phyloP scores from a whole-genome alignment of 148 eudicot species.

The Rhododendron griersonianum region DNA sequence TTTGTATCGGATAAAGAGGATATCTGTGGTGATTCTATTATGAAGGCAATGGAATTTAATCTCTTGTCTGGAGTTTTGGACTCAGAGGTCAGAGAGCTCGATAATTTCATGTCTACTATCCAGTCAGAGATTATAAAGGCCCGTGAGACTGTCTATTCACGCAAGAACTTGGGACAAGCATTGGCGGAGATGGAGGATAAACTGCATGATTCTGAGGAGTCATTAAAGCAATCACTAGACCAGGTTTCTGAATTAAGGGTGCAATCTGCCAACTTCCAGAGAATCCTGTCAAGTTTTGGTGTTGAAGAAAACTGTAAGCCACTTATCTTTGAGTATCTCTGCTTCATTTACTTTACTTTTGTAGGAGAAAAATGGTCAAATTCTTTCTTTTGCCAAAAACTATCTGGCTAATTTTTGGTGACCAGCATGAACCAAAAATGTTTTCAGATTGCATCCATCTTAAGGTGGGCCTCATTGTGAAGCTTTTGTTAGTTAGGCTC shows the following conservation, averaged over 20 bases:
- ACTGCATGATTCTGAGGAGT: conserved; percentile 54
- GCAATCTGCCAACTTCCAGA: conserved; percentile 65
- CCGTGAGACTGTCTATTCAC: conserved; percentile 38
- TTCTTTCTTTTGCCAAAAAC: background rate
- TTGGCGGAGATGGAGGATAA: conserved; percentile 45
- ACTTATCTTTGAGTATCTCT: background rate
- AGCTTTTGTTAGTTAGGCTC: background rate
- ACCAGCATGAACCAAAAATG: background rate
- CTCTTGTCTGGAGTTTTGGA: conserved; percentile 66
- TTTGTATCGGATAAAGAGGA: conserved; percentile 41
- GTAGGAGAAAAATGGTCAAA: background rate
- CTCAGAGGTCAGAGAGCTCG: conserved; percentile 60
- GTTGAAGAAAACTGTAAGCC: conserved; percentile 48
- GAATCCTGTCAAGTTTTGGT: conserved; percentile 31
- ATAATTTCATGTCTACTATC: conserved; percentile 38
- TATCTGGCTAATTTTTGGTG: background rate
- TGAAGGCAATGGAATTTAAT: conserved; percentile 70
- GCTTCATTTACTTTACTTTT: conserved; percentile 3
- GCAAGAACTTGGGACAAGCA: conserved; percentile 36
- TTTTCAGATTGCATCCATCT: conserved; percentile 1
- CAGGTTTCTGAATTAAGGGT: conserved; percentile 64
- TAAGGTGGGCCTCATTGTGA: background rate
- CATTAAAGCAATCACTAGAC: conserved; percentile 61
- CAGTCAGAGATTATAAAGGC: conserved; percentile 42
- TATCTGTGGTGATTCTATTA: conserved; percentile 25